Evolutionary conservation across 495 filamentous ascomycete species (phyloP), one percentile per base, ranked within the genome.

Genomic region (Cairneyella variabilis): DNA sequence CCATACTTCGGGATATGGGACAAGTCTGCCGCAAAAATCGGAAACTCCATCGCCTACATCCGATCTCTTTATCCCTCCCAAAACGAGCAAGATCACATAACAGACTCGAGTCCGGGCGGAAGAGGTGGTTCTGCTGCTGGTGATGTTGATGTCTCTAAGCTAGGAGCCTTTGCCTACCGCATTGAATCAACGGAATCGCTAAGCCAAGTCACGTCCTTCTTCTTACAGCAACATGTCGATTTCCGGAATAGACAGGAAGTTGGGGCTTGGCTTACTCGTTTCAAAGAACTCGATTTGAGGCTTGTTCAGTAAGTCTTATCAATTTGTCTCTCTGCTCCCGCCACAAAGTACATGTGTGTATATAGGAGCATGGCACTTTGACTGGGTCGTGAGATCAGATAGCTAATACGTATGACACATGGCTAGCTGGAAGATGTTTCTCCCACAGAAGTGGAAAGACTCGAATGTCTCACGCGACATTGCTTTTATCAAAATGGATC

Each of bases 1-100:
- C 71, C 70, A 1, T 74, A 63, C 51, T 71, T 74, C 45, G 66
- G 68, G 4, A 72, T 74, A 27, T 72, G 67, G 66, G 65, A 71
- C 45, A 66, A 65, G 38, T 64, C 68, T 4, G 59, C 61, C 4
- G 61, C 62, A 3, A 61, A 61, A 17, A 72, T 70, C 14, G 69
- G 68, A 7, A 68, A 68, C 16, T 61, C 64, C 2, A 64, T 69
- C 18, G 55, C 62, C 18, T 64, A 54, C 20, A 55, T 60, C 25
- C 58, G 48, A 38, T 22, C 52, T 4, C 57, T 54, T 17, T 57
- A 60, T 45, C 48, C 58, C 48, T 38, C 51, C 7, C 30, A 40
- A 6, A n/a, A n/a, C n/a, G n/a, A n/a, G n/a, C n/a, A n/a, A n/a
- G n/a, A n/a, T n/a, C n/a, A n/a, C n/a, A n/a, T n/a, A n/a, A n/a